phyloP scores from a whole-genome alignment of 2,329 filamentous ascomycete genomes.

The Neonectria magnoliae region DNA sequence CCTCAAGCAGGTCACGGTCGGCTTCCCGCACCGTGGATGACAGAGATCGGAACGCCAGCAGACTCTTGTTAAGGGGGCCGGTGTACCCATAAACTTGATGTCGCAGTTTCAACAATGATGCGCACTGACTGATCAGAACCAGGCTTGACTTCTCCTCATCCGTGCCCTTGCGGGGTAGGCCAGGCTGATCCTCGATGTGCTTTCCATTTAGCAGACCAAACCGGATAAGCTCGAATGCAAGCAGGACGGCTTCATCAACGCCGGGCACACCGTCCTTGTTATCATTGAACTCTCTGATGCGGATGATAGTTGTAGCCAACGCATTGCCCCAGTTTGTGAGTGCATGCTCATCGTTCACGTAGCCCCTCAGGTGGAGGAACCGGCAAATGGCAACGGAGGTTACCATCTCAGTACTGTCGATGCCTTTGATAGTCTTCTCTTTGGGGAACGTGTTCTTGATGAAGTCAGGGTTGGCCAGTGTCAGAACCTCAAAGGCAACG shows the following conservation, averaged over 20 bases:
- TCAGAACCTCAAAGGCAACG: slow-evolving; percentile 69
- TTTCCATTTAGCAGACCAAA: slow-evolving; percentile 81
- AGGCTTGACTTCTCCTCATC: slow-evolving; percentile 82
- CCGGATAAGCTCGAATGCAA: slow-evolving; percentile 86
- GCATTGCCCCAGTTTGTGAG: slow-evolving; percentile 87
- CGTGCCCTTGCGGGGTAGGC: slow-evolving; percentile 63
- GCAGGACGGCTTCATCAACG: slow-evolving; percentile 80
- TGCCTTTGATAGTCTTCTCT: slow-evolving; percentile 67
- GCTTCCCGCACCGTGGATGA: slow-evolving; percentile 81
- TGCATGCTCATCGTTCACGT: slow-evolving; percentile 80
- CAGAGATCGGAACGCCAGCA: slow-evolving; percentile 87
- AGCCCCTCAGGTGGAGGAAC: slow-evolving; percentile 88
- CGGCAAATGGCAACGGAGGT: slow-evolving; percentile 82
- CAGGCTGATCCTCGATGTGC: slow-evolving; percentile 65
- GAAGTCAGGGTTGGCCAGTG: slow-evolving; percentile 76
- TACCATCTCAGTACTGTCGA: slow-evolving; percentile 73
- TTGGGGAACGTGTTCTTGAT: slow-evolving; percentile 73
- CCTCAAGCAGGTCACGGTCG: slow-evolving; percentile 85
- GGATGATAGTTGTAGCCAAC: slow-evolving; percentile 74
- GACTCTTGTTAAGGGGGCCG: slow-evolving; percentile 88
- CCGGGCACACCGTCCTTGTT: slow-evolving; percentile 55
- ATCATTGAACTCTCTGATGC: slow-evolving; percentile 65
- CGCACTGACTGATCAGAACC: slow-evolving; percentile 85
- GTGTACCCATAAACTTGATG: slow-evolving; percentile 92
- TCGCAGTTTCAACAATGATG: slow-evolving; percentile 81